Base-by-base conservation (phyloP, 176 grass and related monocot genomes). In the Lolium multiflorum region DNA sequence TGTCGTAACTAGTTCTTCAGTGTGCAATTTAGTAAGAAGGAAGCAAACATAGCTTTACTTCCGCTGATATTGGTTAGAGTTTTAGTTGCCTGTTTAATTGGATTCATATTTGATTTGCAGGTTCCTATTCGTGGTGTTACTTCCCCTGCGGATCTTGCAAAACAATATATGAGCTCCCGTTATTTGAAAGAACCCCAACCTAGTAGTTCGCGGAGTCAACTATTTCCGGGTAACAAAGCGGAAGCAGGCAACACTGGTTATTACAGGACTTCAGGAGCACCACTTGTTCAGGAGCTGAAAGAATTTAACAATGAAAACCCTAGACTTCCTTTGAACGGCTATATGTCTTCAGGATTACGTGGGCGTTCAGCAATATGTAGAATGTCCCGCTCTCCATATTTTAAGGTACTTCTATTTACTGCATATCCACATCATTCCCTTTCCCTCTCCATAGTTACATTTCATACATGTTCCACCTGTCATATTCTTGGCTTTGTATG, bases 81-180 rank as follows among this genome's bases (percentile, higher is more conserved):
- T 74, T 79, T 1, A 69, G n/a, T 82, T 64, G 20, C 57, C n/a
- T 71, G 21, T 58, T 79, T 74, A 25, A n/a, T 86, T 52, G 26
- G 12, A 78, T 68, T 52, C 5, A 38, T 85, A 63, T 84, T 25
- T 43, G 16, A 62, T 61, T 82, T 83, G 17, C 60, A 95, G 94
- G 76, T 83, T 84, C 62, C 46, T 57, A 28, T 43, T 43, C 69
- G 35, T 74, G 60, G 74, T 88, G 55, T 59, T 88, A 83, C 35
- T 59, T 89, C 84, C n/a, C 93, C 93, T 46, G 37, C 81, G 38
- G 91, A 95, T 43, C 84, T 95, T 35, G 94, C 91, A 1, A 95
- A 93, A 71, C 81, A 90, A 85, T 91, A 85, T 81, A 95, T 95
- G 94, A 86, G 73, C 82, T 82, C 89, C 52, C 87, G 74, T 46